Base-by-base conservation (phyloP, 164 flowering plant genomes). In the Santalum album region DNA sequence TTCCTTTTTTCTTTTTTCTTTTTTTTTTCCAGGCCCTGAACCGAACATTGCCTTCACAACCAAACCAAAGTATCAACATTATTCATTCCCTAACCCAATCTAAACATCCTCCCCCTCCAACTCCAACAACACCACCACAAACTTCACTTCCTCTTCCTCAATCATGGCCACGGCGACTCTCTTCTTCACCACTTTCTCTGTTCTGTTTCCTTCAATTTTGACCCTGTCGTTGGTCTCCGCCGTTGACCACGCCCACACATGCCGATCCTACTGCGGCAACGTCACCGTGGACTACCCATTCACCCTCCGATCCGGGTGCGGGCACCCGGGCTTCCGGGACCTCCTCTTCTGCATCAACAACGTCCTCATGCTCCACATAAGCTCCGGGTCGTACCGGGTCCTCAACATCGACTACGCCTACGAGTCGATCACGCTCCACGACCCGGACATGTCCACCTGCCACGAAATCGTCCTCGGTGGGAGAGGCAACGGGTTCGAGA, bases 351-450 rank as follows among this genome's bases (percentile, higher is more conserved):
- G 97, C 73, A 73, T 89, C 54, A 87, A 89, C 34, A 92, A 87
- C 18, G 78, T 85, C 0, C 82, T 90, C 29, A 85, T 90, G 92
- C 62, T 94, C 61, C 99, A 89, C 66, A 74, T 90, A 1, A 63
- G 66, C 44, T 94, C 99, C 0, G 99, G 97, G 1, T 94, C 99
- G 0, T 94, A 94, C 63, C 72, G 99, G 15, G 96, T 94, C 22
- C 55, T 79, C 0, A 75, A 75, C 57, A 82, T 90, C 14, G 99
- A 94, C 71, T 94, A 94, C 53, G 84, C 87, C 4, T 89, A 79
- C 65, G 63, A 69, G 25, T 58, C 90, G 4, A 68, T 94, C 6
- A 86, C 91, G 0, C 74, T 94, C 25, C 83, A 82, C 19, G 99
- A 94, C 44, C 83, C 90, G 1, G 78, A 71, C 72, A 65, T 88